Base-by-base conservation (phyloP, 805 yeast species). In the Metschnikowia peoriensis region DNA sequence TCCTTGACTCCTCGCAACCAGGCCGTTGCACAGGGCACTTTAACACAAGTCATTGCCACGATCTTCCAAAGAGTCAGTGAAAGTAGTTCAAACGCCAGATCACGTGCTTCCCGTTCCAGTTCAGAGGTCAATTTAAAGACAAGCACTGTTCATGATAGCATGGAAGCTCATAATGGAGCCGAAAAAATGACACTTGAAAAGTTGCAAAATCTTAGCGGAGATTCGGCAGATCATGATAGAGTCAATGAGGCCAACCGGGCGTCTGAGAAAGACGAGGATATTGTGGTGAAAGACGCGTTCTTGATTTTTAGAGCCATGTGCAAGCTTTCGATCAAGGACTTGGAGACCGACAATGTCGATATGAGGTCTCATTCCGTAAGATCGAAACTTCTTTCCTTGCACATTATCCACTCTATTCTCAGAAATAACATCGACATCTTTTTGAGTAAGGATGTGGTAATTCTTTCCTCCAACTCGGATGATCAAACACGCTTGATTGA, bases 281-380 rank as follows among this genome's bases (percentile, higher is more conserved):
- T 85, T 35, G 82, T 78, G 1, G 84, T 89, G 16, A 92, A 90
- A 62, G 99, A 94, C 67, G 97, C 98, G 0, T 93, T 92, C 64
- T 76, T 94, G 53, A 81, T 94, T 3, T 91, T 94, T 70, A 82
- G 99, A 66, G 93, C 97, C 1, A 88, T 94, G 94, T 89, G 97
- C 67, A 91, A 90, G 65, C 79, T 94, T 15, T 88, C 97, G 2
- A 88, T 89, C 45, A 94, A 94, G 68, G 79, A 85, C 28, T 72
- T 93, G 53, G 97, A 92, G 54, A 78, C 84, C 40, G 88, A 85
- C 38, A 81, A 84, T 35, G 71, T 90, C 55, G 96, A 88, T 67
- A 85, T 86, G 90, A 82, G 93, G 67, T 87, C 97, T 2, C 97
- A 93, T 64, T 87, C 93, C 1, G 90, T 94, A 58, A 83, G 99